Evolutionary conservation across 805 yeast genomes (phyloP), one percentile per base, ranked within the genome.

Genomic region (Ogataea paraovalis): DNA sequence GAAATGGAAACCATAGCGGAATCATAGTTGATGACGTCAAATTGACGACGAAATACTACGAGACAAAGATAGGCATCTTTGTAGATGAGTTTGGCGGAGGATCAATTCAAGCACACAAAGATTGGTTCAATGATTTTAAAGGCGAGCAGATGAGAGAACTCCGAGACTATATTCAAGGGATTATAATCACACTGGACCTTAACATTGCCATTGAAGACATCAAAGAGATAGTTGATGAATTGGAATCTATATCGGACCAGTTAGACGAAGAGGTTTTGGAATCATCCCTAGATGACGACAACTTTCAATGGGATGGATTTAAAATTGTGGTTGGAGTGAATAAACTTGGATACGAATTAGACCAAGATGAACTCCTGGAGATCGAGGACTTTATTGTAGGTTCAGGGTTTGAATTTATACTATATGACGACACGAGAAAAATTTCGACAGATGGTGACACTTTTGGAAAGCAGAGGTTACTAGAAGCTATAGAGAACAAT

Each of bases 121-220:
- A 54, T 3, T 77, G 82, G 79, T 47, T 49, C 34, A 42, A 53
- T 0, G 80, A 78, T 49, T 71, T 78, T 47, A 13, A 39, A 9
- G 45, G 61, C 1, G 64, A 55, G 0, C 79, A 75, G 34, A 65
- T 60, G 47, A 54, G 48, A 21, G 82, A 76, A 45, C 56, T 78
- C 30, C 59, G 82, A 22, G 76, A 72, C 19, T 73, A 58, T 1
- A 38, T 78, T 2, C 75, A 72, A 39, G 83, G 82, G 1, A 25
- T 76, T 10, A 60, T 78, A 2, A 61, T 75, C 49, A 71, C 78
- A 1, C 33, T 76, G 13, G 65, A 70, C 49, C 43, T 66, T 39
- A 6, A 21, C 3, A 13, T 37, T 4, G 13, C 30, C 20, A 8
- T 30, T 30, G 39, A 25, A 1, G 55, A 49, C 13, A 21, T 55